Evolutionary conservation across 2,329 filamentous ascomycete genomes (phyloP).

Genomic region (Aspergillus flavus): DNA sequence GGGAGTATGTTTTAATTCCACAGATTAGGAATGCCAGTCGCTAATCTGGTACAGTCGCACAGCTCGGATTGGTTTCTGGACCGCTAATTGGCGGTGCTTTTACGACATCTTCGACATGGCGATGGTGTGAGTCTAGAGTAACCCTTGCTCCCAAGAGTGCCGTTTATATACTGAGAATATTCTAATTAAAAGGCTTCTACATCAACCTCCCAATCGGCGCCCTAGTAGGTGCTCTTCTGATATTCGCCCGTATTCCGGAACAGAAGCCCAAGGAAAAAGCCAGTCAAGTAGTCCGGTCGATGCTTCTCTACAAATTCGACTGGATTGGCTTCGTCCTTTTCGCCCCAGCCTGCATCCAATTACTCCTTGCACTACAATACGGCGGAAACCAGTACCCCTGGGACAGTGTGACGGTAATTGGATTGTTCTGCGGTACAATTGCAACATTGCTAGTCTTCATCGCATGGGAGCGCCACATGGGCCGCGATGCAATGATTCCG

Average conservation of each 20-base stretch:
- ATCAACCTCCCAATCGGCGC: slow-evolving; percentile 56
- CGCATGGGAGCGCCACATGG: slow-evolving; percentile 17
- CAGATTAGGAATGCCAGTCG: too few relatives aligned
- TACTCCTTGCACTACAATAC: slow-evolving; percentile 61
- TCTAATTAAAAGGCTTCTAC: slow-evolving; percentile 40
- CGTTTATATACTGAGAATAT: slow-evolving; percentile 25
- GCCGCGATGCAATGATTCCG: slow-evolving; percentile 20
- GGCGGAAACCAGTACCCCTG: slow-evolving; percentile 58
- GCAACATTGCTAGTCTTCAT: slow-evolving; percentile 14
- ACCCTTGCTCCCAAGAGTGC: too few relatives aligned
- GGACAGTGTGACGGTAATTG: slow-evolving; percentile 44
- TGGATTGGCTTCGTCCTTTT: slow-evolving; percentile 54
- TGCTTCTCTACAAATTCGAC: slow-evolving; percentile 46
- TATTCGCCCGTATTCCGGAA: slow-evolving; percentile 24
- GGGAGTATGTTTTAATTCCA: too few relatives aligned
- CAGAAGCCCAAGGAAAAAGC: slow-evolving; percentile 5
- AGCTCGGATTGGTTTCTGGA: slow-evolving; percentile 37
- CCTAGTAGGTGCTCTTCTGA: slow-evolving; percentile 23
- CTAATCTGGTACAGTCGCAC: slow-evolving; percentile 18
- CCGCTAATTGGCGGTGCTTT: slow-evolving; percentile 48
- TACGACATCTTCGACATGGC: slow-evolving; percentile 35
- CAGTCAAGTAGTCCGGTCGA: slow-evolving; percentile 7
- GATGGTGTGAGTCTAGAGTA: slow-evolving; percentile 25
- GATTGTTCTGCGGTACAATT: slow-evolving; percentile 39
- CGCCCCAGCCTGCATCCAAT: slow-evolving; percentile 55